A percentile compares a stretch with the other conserved stretches of the same genome.
These are phyloP conservation scores for Pinus taeda DNA, from an alignment of 75 land plant species.

Conservation along the genomic window DNA sequence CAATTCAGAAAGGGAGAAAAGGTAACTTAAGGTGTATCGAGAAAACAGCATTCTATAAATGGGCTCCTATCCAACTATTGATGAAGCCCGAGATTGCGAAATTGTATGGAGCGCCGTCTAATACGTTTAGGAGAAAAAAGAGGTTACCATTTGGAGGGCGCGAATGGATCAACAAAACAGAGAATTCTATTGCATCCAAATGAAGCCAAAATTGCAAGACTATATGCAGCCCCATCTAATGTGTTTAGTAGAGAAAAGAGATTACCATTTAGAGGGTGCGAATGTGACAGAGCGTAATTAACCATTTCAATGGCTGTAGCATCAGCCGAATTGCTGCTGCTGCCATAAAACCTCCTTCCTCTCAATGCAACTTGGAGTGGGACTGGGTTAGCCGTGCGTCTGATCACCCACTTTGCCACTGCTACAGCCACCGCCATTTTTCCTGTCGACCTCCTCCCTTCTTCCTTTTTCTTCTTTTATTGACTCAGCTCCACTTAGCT, in stretches of 20 bases:
- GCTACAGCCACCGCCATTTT: not conserved
- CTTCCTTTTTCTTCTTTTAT: not conserved
- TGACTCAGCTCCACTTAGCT: too few relatives aligned
- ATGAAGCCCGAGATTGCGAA: not conserved
- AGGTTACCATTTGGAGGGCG: constrained; percentile 3
- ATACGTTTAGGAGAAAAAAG: not conserved
- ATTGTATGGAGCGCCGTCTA: not conserved
- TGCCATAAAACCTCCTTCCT: not conserved
- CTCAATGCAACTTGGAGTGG: not conserved
- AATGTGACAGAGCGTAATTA: constrained; percentile 6
- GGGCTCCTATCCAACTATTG: not conserved
- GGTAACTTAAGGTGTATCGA: not conserved
- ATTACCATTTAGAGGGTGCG: constrained; percentile 3
- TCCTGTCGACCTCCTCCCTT: not conserved
- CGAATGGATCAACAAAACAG: not conserved
- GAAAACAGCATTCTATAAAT: too few relatives aligned
- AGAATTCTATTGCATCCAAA: not conserved
- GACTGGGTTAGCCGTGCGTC: not conserved
- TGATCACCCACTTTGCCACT: not conserved
- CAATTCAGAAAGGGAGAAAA: not conserved
- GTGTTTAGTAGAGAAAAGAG: not conserved
- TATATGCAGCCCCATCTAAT: not conserved
- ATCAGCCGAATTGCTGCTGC: not conserved
- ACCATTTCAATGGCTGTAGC: constrained; percentile 5
- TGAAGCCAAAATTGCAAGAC: not conserved